Base-by-base conservation (phyloP, 2,329 filamentous ascomycete genomes). In the Macrophomina phaseolina region DNA sequence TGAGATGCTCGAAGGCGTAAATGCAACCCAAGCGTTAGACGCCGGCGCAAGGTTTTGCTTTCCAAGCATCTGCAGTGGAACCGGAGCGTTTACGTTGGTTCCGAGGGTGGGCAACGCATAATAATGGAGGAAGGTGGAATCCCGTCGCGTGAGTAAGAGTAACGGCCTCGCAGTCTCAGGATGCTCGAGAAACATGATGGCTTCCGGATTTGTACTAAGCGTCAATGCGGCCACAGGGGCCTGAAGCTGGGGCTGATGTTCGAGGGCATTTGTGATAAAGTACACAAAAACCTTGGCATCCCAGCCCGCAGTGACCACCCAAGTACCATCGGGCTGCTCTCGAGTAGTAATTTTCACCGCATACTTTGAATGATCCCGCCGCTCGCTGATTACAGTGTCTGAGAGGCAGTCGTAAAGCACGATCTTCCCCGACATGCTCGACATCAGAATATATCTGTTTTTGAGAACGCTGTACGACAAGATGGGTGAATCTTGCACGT, bases 1-100 rank as follows among this genome's bases (percentile, higher is more conserved):
- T 8, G 85, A 83, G 23, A 90, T 78, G 52, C 83, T 83, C 6
- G 85, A 84, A 0, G 87, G 87, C 0, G 86, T 87, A 72, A 89
- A 90, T 1, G 86, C 82, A 14, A 88, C 77, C 88, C 88, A 90
- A n/a, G 87, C 82, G 71, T 86, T 89, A 3, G 86, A 87, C 71
- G 87, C 83, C 1, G 87, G 87, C 8, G 87, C 86, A 2, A 89
- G 80, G 69, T 89, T 89, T 70, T 89, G 87, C 67, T 80, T 81
- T 30, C 86, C 86, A 3, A 87, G 76, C 8, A 85, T 77, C 32
- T 72, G 71, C 60, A 81, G 76, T 63, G 77, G 71, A 16, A 45
- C 48, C 28, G 65, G 56, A 4, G 30, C 38, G 12, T 38, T 38
- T 40, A 38, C 48, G 49, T 11, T 3, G 14, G 23, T n/a, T n/a